phyloP scores from a whole-genome alignment of 1,284 basidiomycete species.

The Heterobasidion occidentale region DNA sequence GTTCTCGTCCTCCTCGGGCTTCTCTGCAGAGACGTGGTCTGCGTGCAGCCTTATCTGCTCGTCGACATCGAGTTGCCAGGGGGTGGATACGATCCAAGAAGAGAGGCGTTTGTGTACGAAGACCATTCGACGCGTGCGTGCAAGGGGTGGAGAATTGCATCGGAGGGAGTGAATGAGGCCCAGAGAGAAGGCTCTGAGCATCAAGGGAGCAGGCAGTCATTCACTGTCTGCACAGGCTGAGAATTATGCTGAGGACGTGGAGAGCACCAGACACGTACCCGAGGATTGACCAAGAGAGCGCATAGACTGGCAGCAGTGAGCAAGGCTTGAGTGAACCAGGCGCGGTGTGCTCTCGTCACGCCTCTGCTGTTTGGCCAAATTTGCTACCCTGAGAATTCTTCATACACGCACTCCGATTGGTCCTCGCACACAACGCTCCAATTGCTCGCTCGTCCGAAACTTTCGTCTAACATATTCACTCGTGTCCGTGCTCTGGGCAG shows the following conservation, averaged over 20 bases:
- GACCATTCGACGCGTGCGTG: background rate
- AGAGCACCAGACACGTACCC: background rate
- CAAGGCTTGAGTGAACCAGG: background rate
- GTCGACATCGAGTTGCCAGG: too few relatives aligned
- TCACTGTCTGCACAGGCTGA: background rate
- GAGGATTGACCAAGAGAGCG: background rate
- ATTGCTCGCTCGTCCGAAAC: background rate
- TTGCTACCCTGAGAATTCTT: background rate
- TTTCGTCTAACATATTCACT: background rate
- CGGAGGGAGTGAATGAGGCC: slow-evolving; percentile 34
- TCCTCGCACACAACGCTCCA: too few relatives aligned
- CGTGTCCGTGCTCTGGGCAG: slow-evolving; percentile 14
- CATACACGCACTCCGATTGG: background rate
- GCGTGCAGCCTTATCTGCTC: too few relatives aligned
- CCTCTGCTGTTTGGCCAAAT: background rate
- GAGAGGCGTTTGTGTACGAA: background rate
- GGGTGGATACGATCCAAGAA: background rate
- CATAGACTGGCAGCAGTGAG: slow-evolving; percentile 1
- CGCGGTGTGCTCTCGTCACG: too few relatives aligned
- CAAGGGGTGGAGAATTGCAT: background rate
- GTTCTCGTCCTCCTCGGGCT: background rate
- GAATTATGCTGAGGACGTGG: background rate
- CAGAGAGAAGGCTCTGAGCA: slow-evolving; percentile 74
- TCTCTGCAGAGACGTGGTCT: too few relatives aligned
- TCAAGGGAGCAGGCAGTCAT: slow-evolving; percentile 70